Conservation (phyloP, 208 protist genomes). For the Herpetomonas tarakana region DNA sequence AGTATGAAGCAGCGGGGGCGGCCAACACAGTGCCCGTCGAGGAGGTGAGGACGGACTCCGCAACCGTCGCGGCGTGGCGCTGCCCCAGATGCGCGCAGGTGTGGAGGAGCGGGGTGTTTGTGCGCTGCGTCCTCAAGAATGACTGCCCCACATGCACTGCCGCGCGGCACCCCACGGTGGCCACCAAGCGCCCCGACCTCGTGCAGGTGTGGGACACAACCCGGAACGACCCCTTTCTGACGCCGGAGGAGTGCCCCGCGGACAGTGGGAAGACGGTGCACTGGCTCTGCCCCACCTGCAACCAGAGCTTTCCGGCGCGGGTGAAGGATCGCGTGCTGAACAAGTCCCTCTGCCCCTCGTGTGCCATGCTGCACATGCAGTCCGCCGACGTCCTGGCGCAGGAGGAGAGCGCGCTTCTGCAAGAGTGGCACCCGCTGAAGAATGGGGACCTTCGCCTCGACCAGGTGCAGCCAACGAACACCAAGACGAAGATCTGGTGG, state of each 20-base stretch:
- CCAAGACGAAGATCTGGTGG: slow-evolving; percentile 78
- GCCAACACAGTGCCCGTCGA: slow-evolving; percentile 31
- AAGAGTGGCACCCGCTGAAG: slow-evolving; percentile 82
- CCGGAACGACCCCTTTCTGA: slow-evolving; percentile 67
- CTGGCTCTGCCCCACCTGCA: slow-evolving; percentile 60
- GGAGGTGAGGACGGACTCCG: slow-evolving; percentile 40
- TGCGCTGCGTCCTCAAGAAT: slow-evolving; percentile 64
- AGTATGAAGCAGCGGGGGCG: slow-evolving; percentile 45
- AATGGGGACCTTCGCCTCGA: slow-evolving; percentile 77
- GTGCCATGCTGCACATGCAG: slow-evolving; percentile 30
- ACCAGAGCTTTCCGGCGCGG: slow-evolving; percentile 50
- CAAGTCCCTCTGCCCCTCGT: slow-evolving; percentile 59
- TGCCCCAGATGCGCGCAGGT: slow-evolving; percentile 45
- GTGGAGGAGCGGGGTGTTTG: slow-evolving; percentile 70
- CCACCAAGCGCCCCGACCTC: slow-evolving; percentile 33
- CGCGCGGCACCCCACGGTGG: slow-evolving; percentile 25
- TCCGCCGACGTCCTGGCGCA: slow-evolving; percentile 22
- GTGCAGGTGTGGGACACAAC: slow-evolving; percentile 52
- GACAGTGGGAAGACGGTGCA: slow-evolving; percentile 39
- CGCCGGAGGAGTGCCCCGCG: slow-evolving; percentile 29
- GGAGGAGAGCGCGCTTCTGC: slow-evolving; percentile 37
- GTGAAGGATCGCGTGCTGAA: slow-evolving; percentile 61
- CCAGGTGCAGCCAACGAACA: slow-evolving; percentile 37
- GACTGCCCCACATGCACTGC: slow-evolving; percentile 57
- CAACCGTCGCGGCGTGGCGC: slow-evolving; percentile 47